Conservation (phyloP, 495 filamentous ascomycete species). For the Bryoglossum gracile region DNA sequence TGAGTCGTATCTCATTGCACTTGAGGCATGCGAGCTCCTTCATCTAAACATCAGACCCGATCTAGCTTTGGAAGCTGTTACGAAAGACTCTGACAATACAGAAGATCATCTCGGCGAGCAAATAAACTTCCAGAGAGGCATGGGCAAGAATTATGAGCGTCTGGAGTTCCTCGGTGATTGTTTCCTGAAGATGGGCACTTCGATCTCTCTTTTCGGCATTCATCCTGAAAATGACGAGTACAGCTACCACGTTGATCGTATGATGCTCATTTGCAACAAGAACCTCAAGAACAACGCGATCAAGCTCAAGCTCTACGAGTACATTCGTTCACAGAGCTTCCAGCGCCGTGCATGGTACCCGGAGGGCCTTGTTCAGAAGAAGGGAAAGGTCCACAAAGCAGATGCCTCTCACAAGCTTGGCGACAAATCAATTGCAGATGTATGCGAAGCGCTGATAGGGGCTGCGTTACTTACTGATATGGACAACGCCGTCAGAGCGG, state of each 20-base stretch:
- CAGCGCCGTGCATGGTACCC: slow-evolving; percentile 79
- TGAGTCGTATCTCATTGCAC: slow-evolving; percentile 72
- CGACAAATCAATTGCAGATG: slow-evolving; percentile 93
- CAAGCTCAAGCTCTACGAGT: slow-evolving; percentile 62
- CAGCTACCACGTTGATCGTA: slow-evolving; percentile 82
- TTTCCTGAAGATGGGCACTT: slow-evolving; percentile 93
- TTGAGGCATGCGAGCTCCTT: slow-evolving; percentile 60
- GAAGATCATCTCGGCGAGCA: slow-evolving; percentile 66
- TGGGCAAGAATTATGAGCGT: slow-evolving; percentile 95
- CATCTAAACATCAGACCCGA: slow-evolving; percentile 53
- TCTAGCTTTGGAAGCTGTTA: slow-evolving; percentile 82
- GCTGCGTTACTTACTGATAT: slow-evolving; percentile 74
- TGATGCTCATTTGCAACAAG: slow-evolving; percentile 87
- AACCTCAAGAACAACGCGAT: slow-evolving; percentile 75
- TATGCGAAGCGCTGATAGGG: slow-evolving; percentile 91
- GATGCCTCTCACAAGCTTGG: slow-evolving; percentile 58
- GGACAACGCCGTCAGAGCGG: slow-evolving; percentile 76
- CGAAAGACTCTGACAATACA: slow-evolving; percentile 89
- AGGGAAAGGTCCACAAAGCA: slow-evolving; percentile 35
- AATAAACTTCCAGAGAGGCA: slow-evolving; percentile 73
- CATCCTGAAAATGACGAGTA: slow-evolving; percentile 77
- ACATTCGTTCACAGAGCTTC: slow-evolving; percentile 76
- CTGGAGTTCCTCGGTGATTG: slow-evolving; percentile 91
- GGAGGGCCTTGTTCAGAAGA: slow-evolving; percentile 53
- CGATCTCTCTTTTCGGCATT: slow-evolving; percentile 70